Base-by-base conservation (phyloP, 202 grass and related monocot species). In the Saccharum hybrid region DNA sequence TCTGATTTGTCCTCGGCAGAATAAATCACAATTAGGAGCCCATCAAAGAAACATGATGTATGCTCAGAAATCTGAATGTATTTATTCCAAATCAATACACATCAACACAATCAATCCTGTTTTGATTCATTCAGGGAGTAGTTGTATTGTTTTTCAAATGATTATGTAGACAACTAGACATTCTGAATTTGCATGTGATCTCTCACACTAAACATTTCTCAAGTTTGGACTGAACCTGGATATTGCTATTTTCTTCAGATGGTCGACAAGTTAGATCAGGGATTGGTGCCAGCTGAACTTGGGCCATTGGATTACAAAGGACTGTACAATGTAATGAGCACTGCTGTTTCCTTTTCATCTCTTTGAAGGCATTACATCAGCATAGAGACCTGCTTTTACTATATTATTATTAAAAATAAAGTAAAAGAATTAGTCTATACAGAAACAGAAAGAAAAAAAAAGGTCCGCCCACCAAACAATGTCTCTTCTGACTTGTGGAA, bases 221-320 rank as follows among this genome's bases (percentile, higher is more conserved):
- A 74, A 37, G 48, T 74, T 66, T 77, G 37, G 81, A 72, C 59
- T 78, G 71, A 68, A 75, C 61, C 33, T 83, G n/a, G 40, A 63
- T 39, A 46, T 90, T 60, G 43, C 22, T 42, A 19, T 85, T 87
- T 71, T 84, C 77, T 91, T 84, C 88, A 98, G 95, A 93, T 98
- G 90, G 90, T 98, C 37, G 88, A 98, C 74, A 94, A 88, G 87
- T 98, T 98, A 71, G 92, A 98, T 91, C 92, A 98, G 63, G 95
- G 95, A 61, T 78, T 87, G 66, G 65, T 98, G 49, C 90, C 89
- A 34, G 69, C 77, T 76, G 92, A 98, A 90, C 90, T 91, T 88
- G 90, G 88, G 40, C 95, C 92, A 63, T 71, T 98, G 82, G 95
- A 98, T 91, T 93, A 98, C 85, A 90, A 90, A 73, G 92, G 95